Evolutionary conservation across 75 land plant genomes (phyloP).

Genomic region (Adiantum capillusveneris): DNA sequence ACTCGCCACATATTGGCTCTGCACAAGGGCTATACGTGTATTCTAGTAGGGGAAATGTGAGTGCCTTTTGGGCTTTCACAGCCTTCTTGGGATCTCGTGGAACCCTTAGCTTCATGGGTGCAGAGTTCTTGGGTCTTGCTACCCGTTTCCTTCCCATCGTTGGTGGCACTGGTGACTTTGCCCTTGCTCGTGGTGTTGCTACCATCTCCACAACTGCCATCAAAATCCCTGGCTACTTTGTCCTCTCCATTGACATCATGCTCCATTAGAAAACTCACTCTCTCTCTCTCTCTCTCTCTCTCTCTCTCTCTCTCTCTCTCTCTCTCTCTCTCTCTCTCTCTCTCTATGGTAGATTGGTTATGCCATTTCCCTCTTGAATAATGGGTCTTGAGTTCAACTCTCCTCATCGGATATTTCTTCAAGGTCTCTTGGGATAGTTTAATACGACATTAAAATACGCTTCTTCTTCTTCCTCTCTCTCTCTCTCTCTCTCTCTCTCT

Average conservation of each 20-base stretch:
- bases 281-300: too few species aligned
- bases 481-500: too few species aligned
- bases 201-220: neutral
- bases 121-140: neutral
- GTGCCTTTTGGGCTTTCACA: constrained; percentile 3
- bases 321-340: too few species aligned
- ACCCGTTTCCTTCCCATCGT: neutral
- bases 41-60: neutral
- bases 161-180: neutral
- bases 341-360: too few species aligned
- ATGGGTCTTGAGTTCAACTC: too few species aligned
- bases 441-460: too few species aligned
- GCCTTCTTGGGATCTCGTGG: neutral
- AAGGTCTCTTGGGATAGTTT: too few species aligned
- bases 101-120: neutral
- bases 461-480: too few species aligned
- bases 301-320: too few species aligned
- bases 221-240: neutral
- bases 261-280: too few species aligned
- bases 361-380: too few species aligned
- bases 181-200: neutral
- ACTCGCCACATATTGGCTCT: neutral
- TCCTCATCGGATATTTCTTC: too few species aligned
- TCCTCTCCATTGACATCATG: neutral
- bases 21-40: constrained; percentile 1